phyloP scores from a whole-genome alignment of 495 filamentous ascomycete genomes.

The Darksidea phi region DNA sequence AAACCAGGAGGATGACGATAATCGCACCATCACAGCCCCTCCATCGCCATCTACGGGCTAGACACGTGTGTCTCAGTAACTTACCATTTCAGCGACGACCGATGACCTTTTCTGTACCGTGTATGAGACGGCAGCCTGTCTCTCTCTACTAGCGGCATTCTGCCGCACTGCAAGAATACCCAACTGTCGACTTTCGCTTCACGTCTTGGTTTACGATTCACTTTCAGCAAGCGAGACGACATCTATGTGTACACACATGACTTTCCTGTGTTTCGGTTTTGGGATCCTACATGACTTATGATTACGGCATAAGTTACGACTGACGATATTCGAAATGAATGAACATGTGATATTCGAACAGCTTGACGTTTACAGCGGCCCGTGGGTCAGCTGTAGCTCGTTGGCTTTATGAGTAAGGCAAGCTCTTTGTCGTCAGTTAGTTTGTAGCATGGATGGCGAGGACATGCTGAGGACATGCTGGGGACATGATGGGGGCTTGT shows the following conservation, averaged over 20 bases:
- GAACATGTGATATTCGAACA: not conserved
- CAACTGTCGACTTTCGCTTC: constrained; percentile 22
- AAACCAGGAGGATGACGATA: constrained; percentile 27
- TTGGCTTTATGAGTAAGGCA: not conserved
- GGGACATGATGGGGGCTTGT: constrained; percentile 1
- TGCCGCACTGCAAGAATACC: not conserved
- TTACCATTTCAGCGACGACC: not conserved
- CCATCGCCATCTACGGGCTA: constrained; percentile 36
- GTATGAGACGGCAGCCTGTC: no score
- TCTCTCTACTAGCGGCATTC: no score
- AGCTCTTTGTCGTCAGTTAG: not conserved
- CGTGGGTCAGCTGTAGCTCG: not conserved
- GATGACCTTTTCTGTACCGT: no score
- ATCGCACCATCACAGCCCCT: constrained; percentile 36
- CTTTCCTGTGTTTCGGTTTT: not conserved
- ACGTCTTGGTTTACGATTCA: constrained; percentile 6
- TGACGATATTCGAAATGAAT: not conserved
- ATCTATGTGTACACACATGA: not conserved
- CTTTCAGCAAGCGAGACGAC: constrained; percentile 2
- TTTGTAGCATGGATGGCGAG: constrained; percentile 8
- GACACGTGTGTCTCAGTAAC: not conserved
- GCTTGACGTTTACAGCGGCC: not conserved
- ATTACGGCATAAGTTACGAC: no score
- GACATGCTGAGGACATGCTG: no score
- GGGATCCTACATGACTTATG: not conserved